Base-by-base conservation (phyloP, 2,329 filamentous ascomycete species). In the Diaporthe citriasiana region DNA sequence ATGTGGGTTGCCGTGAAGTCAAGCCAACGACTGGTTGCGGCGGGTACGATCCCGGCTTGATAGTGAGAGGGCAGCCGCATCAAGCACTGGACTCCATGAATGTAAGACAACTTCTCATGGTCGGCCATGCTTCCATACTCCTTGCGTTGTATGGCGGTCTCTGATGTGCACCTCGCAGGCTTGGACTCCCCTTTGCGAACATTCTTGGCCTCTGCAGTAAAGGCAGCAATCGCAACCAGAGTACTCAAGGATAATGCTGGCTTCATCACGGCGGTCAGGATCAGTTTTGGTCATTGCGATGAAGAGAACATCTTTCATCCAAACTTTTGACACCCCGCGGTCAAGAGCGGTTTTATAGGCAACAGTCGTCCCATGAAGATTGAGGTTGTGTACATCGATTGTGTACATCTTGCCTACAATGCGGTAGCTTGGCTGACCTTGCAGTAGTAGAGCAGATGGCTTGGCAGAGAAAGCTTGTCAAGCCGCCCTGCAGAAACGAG, bases 1-100 rank as follows among this genome's bases (percentile, higher is more conserved):
- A 89, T 84, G 74, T 89, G 88, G 0, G 83, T 82, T 7, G 84
- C 86, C 8, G 87, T 81, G 56, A 85, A 89, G 74, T 89, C 88
- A 76, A 89, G 88, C 59, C 59, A 74, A 6, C 69, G 57, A 35
- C 8, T 72, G 4, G 77, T 80, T 0, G 80, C 82, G 6, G 83
- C 83, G 3, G 83, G 79, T 10, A 80, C 82, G 51, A 81, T 77
- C 13, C 75, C 70, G 22, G 79, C 59, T 15, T 80, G 78, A 1
- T 79, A 82, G 9, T 75, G 73, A 2, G 82, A 74, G 1, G 83
- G 82, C 70, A 80, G 73, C 1, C 63, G 66, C 74, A 81, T 79
- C 55, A 86, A 75, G 69, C 84, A 86, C 15, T 81, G 77, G 40
- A 85, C 79, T 6, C 84, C 83, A 19, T 81, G 77, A 69, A 83